These are phyloP conservation scores for Niebla homalea DNA, from an alignment of 495 filamentous ascomycete genomes.

Conservation along the genomic window DNA sequence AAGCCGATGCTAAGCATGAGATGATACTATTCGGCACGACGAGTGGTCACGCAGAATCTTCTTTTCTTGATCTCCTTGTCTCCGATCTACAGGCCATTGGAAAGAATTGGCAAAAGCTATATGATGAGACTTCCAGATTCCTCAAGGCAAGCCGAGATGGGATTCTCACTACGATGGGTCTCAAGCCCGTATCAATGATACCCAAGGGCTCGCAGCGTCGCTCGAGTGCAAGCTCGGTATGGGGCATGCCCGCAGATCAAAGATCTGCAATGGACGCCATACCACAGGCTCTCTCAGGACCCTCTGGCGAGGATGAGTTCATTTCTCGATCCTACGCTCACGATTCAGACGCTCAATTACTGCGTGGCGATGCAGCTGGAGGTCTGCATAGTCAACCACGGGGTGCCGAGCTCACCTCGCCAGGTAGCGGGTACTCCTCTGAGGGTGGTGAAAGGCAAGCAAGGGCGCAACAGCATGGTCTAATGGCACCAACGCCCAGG, in stretches of 20 bases:
- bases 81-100: conserved; percentile 12
- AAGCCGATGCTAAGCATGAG: conserved; percentile 23
- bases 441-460: too few species aligned
- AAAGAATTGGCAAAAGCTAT: conserved; percentile 1
- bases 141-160: not conserved
- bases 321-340: too few species aligned
- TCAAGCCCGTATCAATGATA: not conserved
- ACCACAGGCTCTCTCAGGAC: not conserved
- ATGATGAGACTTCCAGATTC: not conserved
- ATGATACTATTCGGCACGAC: not conserved
- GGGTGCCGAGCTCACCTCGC: too few species aligned
- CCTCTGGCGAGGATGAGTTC: not conserved
- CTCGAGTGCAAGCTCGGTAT: not conserved
- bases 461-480: too few species aligned
- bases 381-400: too few species aligned
- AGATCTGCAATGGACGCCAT: not conserved
- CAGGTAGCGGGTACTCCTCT: too few species aligned
- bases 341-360: too few species aligned
- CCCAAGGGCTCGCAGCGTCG: not conserved
- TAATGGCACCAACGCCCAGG: not conserved
- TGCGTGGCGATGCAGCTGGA: too few species aligned
- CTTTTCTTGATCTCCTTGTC: conserved; percentile 4
- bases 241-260: not conserved
- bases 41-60: not conserved
- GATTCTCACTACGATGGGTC: not conserved